These are phyloP conservation scores for Penicillium crystallinum DNA, from an alignment of 495 filamentous ascomycete genomes.

Conservation along the genomic window DNA sequence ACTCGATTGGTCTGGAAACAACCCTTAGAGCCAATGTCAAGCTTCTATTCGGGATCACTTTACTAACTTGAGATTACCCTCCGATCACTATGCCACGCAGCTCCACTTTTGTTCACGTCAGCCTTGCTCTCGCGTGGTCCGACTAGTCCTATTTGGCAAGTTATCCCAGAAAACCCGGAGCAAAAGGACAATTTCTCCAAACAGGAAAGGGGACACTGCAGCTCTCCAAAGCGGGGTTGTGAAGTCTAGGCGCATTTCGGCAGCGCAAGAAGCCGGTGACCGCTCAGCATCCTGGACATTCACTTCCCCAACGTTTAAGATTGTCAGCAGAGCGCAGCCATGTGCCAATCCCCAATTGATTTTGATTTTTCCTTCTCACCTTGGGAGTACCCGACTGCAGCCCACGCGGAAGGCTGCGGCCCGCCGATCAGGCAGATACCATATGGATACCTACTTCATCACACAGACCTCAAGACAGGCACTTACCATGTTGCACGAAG, in stretches of 20 bases:
- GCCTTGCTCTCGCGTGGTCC: not conserved
- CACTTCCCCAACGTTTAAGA: too few relatives aligned
- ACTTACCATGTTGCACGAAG: not conserved
- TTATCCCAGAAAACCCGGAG: too few relatives aligned
- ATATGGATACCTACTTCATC: not conserved
- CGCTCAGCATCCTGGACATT: not conserved
- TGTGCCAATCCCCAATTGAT: not conserved
- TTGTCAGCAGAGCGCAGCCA: not conserved
- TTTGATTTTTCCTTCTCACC: not conserved
- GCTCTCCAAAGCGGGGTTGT: not conserved
- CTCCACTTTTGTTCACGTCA: not conserved
- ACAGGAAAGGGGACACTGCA: not conserved
- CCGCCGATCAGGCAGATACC: not conserved
- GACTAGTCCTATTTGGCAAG: not conserved
- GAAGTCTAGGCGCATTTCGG: not conserved
- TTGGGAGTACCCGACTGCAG: not conserved
- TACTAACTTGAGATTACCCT: slow-evolving; percentile 2
- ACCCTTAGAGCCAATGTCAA: not conserved
- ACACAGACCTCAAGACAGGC: not conserved
- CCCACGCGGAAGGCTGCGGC: not conserved
- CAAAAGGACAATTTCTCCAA: not conserved
- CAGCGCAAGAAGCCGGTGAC: slow-evolving; percentile 8
- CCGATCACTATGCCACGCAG: not conserved
- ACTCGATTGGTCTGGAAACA: not conserved
- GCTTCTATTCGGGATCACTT: not conserved